Percentiles rank a stretch among this genome's conserved stretches.
These are phyloP conservation scores for Citrullus amarus DNA, from an alignment of 306 rosid species.

Conservation along the genomic window DNA sequence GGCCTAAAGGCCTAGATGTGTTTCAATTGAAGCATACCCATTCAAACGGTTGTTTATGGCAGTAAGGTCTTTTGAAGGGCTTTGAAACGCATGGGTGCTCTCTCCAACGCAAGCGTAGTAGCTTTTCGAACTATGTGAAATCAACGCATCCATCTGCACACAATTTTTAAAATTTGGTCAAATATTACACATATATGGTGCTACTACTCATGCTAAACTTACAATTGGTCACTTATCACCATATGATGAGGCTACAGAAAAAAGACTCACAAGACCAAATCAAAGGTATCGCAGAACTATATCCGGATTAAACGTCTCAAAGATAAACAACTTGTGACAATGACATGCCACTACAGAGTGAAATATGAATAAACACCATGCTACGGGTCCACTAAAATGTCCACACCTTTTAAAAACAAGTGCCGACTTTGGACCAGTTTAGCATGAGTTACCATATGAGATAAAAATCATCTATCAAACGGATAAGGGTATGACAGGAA, in stretches of 20 bases:
- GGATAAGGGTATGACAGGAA: not conserved
- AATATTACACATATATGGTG: not conserved
- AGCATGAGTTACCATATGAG: not conserved
- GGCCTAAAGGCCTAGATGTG: not conserved
- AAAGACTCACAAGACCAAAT: not conserved
- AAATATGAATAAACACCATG: not conserved
- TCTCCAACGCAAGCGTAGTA: slow-evolving; percentile 98
- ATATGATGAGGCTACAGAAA: not conserved
- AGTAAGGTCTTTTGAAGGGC: slow-evolving; percentile 93
- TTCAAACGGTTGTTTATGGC: slow-evolving; percentile 95
- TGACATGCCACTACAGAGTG: not conserved
- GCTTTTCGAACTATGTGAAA: slow-evolving; percentile 91
- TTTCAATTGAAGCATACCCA: slow-evolving; percentile 31
- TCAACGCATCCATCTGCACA: slow-evolving; percentile 90
- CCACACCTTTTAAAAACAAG: not conserved
- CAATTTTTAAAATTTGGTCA: not conserved
- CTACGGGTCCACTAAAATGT: not conserved
- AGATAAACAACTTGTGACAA: not conserved
- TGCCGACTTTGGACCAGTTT: not conserved
- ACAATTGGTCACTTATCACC: not conserved
- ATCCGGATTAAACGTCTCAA: not conserved
- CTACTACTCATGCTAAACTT: not conserved
- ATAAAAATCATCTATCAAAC: not conserved
- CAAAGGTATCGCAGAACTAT: not conserved
- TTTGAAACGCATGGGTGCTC: slow-evolving; percentile 97